Conservation (phyloP, 371 early-diverging fungal genomes). For the Funneliformis caledonium region DNA sequence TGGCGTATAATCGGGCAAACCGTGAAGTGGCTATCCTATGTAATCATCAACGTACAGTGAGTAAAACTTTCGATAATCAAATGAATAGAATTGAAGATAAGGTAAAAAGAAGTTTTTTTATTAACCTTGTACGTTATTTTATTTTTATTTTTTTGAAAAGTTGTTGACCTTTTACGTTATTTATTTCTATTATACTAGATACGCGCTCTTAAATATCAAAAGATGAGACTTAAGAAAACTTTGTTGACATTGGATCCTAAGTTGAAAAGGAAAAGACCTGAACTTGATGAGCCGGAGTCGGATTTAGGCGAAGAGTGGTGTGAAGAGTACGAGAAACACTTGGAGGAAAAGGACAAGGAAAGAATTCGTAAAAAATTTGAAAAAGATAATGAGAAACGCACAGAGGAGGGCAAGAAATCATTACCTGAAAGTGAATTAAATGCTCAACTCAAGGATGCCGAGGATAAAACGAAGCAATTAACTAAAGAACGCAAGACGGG, state of each 20-base stretch:
- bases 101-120: constrained; percentile 45
- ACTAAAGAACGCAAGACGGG: constrained; percentile 58
- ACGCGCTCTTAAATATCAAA: constrained; percentile 83
- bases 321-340: constrained; percentile 56
- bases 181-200: constrained; percentile 51
- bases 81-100: constrained; percentile 85
- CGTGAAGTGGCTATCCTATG: constrained; percentile 96
- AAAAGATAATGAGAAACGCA: constrained; percentile 73
- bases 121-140: background rate
- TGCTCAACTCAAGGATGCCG: constrained; percentile 60
- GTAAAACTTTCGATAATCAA: constrained; percentile 78
- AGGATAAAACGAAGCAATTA: constrained; percentile 53
- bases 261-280: constrained; percentile 73
- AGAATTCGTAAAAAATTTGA: constrained; percentile 63
- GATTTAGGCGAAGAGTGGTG: constrained; percentile 88
- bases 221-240: constrained; percentile 67
- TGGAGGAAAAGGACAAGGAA: constrained; percentile 67
- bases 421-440: constrained; percentile 58
- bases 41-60: constrained; percentile 94
- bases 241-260: constrained; percentile 75
- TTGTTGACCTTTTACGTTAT: background rate
- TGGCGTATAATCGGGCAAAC: constrained; percentile 96
- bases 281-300: constrained; percentile 67
- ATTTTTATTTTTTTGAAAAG: background rate
- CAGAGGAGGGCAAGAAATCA: constrained; percentile 60